A percentile compares a stretch with the other conserved stretches of the same genome.
Evolutionary conservation across 2,329 filamentous ascomycete genomes (phyloP).

Genomic region (Sporothrix protearum): DNA sequence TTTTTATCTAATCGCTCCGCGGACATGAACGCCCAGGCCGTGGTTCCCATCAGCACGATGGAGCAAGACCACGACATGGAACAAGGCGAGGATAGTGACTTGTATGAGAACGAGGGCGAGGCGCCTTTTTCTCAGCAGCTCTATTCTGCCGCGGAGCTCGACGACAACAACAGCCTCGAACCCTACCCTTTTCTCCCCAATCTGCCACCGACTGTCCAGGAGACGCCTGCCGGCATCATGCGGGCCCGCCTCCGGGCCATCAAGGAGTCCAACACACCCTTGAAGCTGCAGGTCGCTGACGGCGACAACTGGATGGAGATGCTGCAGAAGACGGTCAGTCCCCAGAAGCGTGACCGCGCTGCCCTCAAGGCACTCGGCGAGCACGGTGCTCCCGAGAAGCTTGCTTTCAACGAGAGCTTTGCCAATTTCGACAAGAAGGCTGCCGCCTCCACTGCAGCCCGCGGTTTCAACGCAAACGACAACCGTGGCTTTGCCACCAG

Average conservation of each 20-base stretch:
- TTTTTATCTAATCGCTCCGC: slow-evolving; percentile 92
- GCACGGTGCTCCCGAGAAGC: slow-evolving; percentile 53
- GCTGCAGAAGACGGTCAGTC: slow-evolving; percentile 88
- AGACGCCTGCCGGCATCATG: slow-evolving; percentile 60
- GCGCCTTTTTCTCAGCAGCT: slow-evolving; percentile 72
- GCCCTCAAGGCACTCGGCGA: slow-evolving; percentile 61
- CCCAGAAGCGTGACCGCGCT: slow-evolving; percentile 84
- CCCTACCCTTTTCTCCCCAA: slow-evolving; percentile 52
- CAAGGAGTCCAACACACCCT: slow-evolving; percentile 57
- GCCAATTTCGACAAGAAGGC: slow-evolving; percentile 33
- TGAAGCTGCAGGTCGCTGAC: slow-evolving; percentile 58
- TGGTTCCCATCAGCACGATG: slow-evolving; percentile 47
- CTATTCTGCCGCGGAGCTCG: slow-evolving; percentile 72
- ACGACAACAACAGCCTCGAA: slow-evolving; percentile 28
- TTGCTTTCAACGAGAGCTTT: slow-evolving; percentile 34
- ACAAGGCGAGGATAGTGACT: slow-evolving; percentile 73
- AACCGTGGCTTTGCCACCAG: slow-evolving; percentile 74
- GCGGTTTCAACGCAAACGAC: slow-evolving; percentile 41
- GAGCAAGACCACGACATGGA: slow-evolving; percentile 66
- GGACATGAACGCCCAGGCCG: slow-evolving; percentile 64
- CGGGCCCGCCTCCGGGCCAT: slow-evolving; percentile 61
- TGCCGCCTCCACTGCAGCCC: slow-evolving; percentile 28
- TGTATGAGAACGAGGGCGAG: slow-evolving; percentile 67
- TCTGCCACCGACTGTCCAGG: slow-evolving; percentile 43
- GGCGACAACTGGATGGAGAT: slow-evolving; percentile 92